phyloP scores from a whole-genome alignment of 192 early-diverging fungal species.

The Podila epicladia region DNA sequence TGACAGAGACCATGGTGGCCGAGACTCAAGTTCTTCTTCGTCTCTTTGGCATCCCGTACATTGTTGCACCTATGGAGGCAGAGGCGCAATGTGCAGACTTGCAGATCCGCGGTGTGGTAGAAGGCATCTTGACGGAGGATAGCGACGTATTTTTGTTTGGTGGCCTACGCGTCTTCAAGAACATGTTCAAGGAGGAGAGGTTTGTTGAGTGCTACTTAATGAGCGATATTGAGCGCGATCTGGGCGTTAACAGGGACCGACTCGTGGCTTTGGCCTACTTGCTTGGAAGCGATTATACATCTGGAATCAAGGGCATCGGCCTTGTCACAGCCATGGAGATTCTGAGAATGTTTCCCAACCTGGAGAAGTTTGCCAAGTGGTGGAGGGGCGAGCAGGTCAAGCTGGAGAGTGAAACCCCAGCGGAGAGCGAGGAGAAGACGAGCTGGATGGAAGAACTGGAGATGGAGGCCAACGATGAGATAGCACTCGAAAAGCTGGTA shows the following conservation, averaged over 20 bases:
- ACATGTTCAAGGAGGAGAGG: slow-evolving; percentile 92
- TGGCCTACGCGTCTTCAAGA: slow-evolving; percentile 79
- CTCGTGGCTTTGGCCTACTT: slow-evolving; percentile 89
- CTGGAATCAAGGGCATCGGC: slow-evolving; percentile 88
- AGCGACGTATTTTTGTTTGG: slow-evolving; percentile 98
- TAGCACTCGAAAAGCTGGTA: slow-evolving; percentile 55
- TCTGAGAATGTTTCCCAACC: slow-evolving; percentile 73
- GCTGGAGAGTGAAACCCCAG: neutral
- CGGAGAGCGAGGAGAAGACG: slow-evolving; percentile 7
- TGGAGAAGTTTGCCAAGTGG: slow-evolving; percentile 67
- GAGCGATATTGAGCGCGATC: slow-evolving; percentile 69
- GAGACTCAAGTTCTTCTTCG: slow-evolving; percentile 80
- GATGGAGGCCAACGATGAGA: slow-evolving; percentile 53
- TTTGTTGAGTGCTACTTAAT: slow-evolving; percentile 88
- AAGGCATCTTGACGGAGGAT: slow-evolving; percentile 97
- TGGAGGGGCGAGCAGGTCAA: slow-evolving; percentile 63
- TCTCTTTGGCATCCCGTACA: slow-evolving; percentile 95
- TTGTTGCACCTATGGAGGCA: slow-evolving; percentile 95
- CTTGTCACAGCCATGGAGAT: slow-evolving; percentile 92
- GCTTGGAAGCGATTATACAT: slow-evolving; percentile 98
- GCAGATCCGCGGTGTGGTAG: slow-evolving; percentile 69
- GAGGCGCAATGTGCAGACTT: slow-evolving; percentile 95
- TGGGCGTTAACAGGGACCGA: slow-evolving; percentile 74
- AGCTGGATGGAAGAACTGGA: slow-evolving; percentile 21
- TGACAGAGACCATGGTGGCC: slow-evolving; percentile 77